Percentiles rank a stretch among this genome's conserved stretches.
Evolutionary conservation across 2,329 filamentous ascomycete genomes (phyloP).

Genomic region (Pseudocercospora musae): DNA sequence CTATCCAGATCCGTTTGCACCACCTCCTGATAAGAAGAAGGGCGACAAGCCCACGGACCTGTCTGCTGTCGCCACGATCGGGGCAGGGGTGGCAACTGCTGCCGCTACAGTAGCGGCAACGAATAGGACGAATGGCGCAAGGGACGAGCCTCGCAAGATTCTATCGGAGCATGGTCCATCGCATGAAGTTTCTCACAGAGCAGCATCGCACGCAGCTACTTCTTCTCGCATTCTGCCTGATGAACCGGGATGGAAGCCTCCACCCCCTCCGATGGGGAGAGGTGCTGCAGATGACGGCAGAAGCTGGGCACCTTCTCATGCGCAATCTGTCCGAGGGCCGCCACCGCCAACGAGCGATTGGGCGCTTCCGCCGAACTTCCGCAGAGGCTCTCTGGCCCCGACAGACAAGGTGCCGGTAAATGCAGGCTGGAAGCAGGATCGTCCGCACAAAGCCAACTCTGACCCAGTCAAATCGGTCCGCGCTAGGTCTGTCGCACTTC

Average conservation of each 20-base stretch:
- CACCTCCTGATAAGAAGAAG: neutral
- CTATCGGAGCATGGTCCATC: neutral
- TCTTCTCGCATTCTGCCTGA: neutral
- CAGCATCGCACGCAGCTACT: neutral
- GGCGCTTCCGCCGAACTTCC: neutral
- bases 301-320: neutral
- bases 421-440: neutral
- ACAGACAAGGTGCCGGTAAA: neutral
- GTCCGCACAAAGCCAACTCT: neutral
- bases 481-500: constrained; percentile 7
- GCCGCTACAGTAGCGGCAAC: constrained; percentile 1
- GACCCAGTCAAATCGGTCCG: constrained; percentile 1
- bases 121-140: neutral
- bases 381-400: neutral
- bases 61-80: neutral
- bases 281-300: neutral
- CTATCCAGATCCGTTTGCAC: neutral
- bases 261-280: neutral
- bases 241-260: neutral
- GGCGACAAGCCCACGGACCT: neutral
- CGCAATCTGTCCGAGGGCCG: neutral
- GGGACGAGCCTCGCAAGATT: neutral
- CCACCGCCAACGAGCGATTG: neutral
- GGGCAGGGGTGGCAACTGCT: constrained; percentile 4
- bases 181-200: neutral